Evolutionary conservation across 106 monocot species (phyloP).

Genomic region (Platanthera zijinensis): DNA sequence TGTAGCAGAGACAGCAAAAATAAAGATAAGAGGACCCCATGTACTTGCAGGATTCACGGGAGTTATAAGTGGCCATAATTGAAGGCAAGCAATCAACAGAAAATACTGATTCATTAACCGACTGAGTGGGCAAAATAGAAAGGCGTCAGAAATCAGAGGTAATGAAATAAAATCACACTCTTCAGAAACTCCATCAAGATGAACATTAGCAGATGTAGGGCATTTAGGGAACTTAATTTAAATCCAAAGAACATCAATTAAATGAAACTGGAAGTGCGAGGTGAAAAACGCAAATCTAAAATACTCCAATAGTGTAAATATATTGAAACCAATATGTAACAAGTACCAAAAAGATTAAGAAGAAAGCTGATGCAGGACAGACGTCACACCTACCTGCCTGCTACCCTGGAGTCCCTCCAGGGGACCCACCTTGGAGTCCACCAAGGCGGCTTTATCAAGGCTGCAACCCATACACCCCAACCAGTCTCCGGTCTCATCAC

Average conservation of each 20-base stretch:
- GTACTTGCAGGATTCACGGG: slow-evolving; percentile 97
- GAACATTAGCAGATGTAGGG: not conserved
- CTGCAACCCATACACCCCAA: no score
- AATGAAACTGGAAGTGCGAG: not conserved
- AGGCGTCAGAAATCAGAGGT: not conserved
- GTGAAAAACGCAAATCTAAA: no score
- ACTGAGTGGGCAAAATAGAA: slow-evolving; percentile 30
- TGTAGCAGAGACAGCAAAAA: slow-evolving; percentile 86
- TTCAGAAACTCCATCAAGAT: not conserved
- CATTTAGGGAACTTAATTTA: not conserved
- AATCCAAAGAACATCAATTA: slow-evolving; percentile 2
- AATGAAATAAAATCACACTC: not conserved
- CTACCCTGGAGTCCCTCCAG: no score
- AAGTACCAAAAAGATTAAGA: no score
- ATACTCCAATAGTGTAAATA: no score
- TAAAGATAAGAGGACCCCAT: slow-evolving; percentile 94
- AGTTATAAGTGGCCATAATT: slow-evolving; percentile 90
- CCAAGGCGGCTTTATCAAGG: no score
- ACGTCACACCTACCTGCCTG: no score
- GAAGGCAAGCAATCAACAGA: slow-evolving; percentile 89
- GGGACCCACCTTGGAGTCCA: no score
- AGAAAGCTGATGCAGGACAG: no score
- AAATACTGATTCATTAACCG: slow-evolving; percentile 99
- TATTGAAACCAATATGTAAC: no score
- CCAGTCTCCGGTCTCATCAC: no score